Base-by-base conservation (phyloP, 2,329 filamentous ascomycete species). In the Exserohilum turcica region DNA sequence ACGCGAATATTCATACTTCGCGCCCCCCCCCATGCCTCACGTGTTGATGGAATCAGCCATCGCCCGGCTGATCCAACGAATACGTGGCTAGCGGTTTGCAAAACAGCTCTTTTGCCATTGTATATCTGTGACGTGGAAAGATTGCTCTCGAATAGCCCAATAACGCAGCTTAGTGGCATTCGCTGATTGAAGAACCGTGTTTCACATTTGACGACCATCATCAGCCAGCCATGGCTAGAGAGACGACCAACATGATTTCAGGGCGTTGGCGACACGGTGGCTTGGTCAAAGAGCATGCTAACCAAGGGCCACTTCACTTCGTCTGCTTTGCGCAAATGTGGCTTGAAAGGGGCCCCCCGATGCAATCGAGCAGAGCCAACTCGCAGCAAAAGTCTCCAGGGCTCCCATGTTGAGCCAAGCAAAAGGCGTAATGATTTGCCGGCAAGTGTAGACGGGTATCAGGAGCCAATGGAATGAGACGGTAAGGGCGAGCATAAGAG, bases 1-100 rank as follows among this genome's bases (percentile, higher is more conserved):
- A 15, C 3, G 35, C 8, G 7, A n/a, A 38, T 29, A 48, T 54
- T 45, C 49, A 37, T 44, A 42, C 18, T n/a, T 35, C 8, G 15
- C 6, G 15, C 21, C 13, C 18, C 21, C 13, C 18, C 35, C 8
- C 28, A 43, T 27, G 18, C 40, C 8, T 29, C 18, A 39, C n/a
- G n/a, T 45, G 7, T 3, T 3, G 16, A 24, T 18, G 4, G 16
- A 10, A 21, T 28, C 28, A 32, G 36, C 27, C 32, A 48, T 12
- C 16, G 9, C 19, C 19, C 12, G 4, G 15, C n/a, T 15, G n/a
- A 48, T 33, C 10, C 40, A 24, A 12, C 13, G 2, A 16, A 19
- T n/a, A 4, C 18, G n/a, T 31, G 21, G 37, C 7, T 28, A 9
- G 29, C 7, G 9, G 37, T 35, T 33, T 27, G 19, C 42, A 24